These are phyloP conservation scores for Deinandra increscens DNA, from an alignment of 129 eudicot species.

Conservation along the genomic window DNA sequence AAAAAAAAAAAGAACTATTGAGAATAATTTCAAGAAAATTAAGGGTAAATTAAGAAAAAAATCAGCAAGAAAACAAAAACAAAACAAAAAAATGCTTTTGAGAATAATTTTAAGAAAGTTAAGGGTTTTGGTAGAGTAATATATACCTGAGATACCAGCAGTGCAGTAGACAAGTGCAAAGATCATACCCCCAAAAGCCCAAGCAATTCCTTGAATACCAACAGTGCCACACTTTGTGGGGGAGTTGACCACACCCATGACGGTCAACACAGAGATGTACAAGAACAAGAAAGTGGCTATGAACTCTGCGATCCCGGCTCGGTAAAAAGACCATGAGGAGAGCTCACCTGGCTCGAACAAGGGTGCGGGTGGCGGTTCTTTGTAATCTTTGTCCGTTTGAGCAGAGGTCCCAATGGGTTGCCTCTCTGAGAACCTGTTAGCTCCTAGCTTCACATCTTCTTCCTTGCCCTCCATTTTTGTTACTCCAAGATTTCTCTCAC, in stretches of 20 bases:
- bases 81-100: neutral
- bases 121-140: neutral
- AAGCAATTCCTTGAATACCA: conserved; percentile 90
- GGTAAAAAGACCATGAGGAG: conserved; percentile 77
- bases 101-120: neutral
- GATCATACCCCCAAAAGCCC: conserved; percentile 98
- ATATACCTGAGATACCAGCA: conserved; percentile 76
- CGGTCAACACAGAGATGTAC: conserved; percentile 71
- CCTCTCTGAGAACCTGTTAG: conserved; percentile 69
- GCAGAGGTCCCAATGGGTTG: conserved; percentile 81
- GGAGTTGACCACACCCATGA: conserved; percentile 59
- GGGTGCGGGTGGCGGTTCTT: conserved; percentile 83
- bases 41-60: too few species aligned
- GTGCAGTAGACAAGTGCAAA: conserved; percentile 92
- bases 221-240: conserved; percentile 71
- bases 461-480: conserved; percentile 68
- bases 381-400: conserved; percentile 76
- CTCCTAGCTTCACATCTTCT: conserved; percentile 81
- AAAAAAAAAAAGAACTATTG: neutral
- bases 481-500: conserved; percentile 24
- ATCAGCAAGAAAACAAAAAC: neutral
- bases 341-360: conserved; percentile 81
- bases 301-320: conserved; percentile 92
- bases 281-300: conserved; percentile 83
- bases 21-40: neutral